Evolutionary conservation across 1,284 basidiomycete species (phyloP).

Genomic region (Ceratobasidium sp.): DNA sequence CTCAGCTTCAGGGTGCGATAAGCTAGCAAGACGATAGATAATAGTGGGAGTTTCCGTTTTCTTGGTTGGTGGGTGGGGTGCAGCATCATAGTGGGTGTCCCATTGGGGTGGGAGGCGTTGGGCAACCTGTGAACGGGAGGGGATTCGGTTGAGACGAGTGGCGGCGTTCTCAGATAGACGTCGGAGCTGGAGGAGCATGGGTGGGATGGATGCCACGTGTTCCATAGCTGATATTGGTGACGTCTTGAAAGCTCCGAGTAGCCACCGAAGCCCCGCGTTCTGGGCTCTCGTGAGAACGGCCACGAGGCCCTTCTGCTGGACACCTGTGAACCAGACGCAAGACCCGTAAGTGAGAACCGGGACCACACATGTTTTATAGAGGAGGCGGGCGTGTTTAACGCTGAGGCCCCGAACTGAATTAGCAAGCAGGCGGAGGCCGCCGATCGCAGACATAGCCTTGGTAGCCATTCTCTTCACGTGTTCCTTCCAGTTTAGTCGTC

Average conservation of each 20-base stretch:
- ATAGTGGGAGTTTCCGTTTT: not conserved
- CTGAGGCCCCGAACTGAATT: not conserved
- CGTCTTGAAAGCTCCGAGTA: not conserved
- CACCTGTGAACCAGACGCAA: not conserved
- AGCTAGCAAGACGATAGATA: not conserved
- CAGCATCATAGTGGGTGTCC: not conserved
- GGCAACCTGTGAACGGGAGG: not conserved
- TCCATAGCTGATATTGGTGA: not conserved
- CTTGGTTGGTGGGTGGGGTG: not conserved
- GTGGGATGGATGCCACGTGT: not conserved
- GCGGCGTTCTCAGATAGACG: not conserved
- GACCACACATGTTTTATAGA: not conserved
- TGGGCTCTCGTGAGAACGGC: too few species aligned
- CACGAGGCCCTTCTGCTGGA: not conserved
- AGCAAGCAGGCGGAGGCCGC: slow-evolving; percentile 39
- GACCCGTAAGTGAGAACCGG: slow-evolving; percentile 2
- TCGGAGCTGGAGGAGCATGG: not conserved
- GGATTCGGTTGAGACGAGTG: not conserved
- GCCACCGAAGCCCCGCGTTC: not conserved
- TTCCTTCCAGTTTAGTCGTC: slow-evolving; percentile 40
- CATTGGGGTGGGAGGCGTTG: not conserved
- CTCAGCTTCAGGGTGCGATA: not conserved
- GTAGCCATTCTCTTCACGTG: slow-evolving; percentile 18
- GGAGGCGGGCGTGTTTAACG: not conserved
- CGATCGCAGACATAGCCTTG: slow-evolving; percentile 22